phyloP scores from a whole-genome alignment of 768 basidiomycete genomes.

The Termitomyces bulborhizus region DNA sequence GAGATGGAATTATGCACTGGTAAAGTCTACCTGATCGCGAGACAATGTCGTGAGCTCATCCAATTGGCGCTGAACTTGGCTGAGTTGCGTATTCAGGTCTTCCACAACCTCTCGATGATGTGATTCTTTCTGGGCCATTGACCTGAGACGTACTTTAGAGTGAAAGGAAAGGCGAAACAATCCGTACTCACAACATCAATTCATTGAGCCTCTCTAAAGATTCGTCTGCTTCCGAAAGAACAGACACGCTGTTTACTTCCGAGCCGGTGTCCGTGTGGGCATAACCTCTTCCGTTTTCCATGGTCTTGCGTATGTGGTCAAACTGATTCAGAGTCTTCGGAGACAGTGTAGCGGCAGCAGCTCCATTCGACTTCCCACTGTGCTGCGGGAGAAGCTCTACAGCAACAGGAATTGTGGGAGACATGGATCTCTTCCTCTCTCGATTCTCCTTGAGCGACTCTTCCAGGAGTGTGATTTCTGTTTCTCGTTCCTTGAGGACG shows the following conservation, averaged over 20 bases:
- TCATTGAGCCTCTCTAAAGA: conserved; percentile 80
- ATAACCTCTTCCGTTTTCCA: conserved; percentile 45
- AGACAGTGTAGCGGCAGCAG: conserved; percentile 42
- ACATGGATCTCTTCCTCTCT: conserved; percentile 16
- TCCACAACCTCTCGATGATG: conserved; percentile 80
- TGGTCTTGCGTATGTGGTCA: conserved; percentile 62
- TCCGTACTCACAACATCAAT: conserved; percentile 73
- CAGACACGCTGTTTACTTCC: conserved; percentile 26
- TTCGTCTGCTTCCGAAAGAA: conserved; percentile 55
- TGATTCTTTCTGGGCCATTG: conserved; percentile 97
- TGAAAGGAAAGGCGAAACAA: not conserved
- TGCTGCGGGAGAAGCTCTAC: conserved; percentile 12
- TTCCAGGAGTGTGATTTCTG: conserved; percentile 82
- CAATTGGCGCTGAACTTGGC: conserved; percentile 66
- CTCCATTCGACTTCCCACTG: conserved; percentile 18
- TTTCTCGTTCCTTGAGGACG: conserved; percentile 84
- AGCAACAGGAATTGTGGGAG: conserved; percentile 5
- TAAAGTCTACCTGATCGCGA: conserved; percentile 66
- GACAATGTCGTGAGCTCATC: conserved; percentile 79
- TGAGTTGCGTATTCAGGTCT: conserved; percentile 59
- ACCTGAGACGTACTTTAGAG: conserved; percentile 38
- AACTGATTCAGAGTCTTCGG: conserved; percentile 72
- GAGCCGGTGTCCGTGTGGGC: conserved; percentile 30
- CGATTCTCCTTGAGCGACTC: conserved; percentile 35
- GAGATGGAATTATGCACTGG: not conserved